These are phyloP conservation scores for Lindgomyces ingoldianus DNA, from an alignment of 495 filamentous ascomycete genomes.

Conservation along the genomic window DNA sequence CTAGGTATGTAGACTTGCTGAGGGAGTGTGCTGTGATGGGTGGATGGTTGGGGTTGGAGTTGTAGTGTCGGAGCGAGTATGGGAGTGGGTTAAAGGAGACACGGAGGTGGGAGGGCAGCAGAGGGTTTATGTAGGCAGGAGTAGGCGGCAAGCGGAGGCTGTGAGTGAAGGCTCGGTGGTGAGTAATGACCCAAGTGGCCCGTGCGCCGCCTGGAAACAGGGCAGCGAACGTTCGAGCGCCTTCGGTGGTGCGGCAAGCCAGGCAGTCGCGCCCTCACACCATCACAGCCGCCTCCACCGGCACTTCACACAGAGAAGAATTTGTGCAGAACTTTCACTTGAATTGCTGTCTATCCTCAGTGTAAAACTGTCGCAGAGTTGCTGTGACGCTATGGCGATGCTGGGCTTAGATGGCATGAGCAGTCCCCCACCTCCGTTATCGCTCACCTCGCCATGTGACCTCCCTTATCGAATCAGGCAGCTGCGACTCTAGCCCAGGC, in stretches of 20 bases:
- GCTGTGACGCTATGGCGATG: neutral
- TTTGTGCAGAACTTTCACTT: neutral
- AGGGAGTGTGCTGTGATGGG: slow-evolving; percentile 16
- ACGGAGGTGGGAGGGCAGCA: slow-evolving; percentile 6
- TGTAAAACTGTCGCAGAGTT: neutral
- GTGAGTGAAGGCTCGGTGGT: slow-evolving; percentile 16
- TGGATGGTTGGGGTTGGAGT: slow-evolving; percentile 18
- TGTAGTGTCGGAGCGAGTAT: neutral
- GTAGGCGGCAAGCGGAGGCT: slow-evolving; percentile 31
- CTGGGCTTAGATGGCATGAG: neutral
- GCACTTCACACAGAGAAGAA: neutral
- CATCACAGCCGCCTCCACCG: neutral
- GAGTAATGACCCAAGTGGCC: slow-evolving; percentile 11
- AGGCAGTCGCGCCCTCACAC: neutral
- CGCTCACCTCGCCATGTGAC: slow-evolving; percentile 9
- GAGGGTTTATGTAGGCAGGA: slow-evolving; percentile 25
- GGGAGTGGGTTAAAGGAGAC: slow-evolving; percentile 18
- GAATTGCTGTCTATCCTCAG: neutral
- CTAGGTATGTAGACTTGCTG: slow-evolving; percentile 7
- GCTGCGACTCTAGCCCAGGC: neutral
- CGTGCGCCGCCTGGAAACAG: slow-evolving; percentile 25
- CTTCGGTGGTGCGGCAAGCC: slow-evolving; percentile 11
- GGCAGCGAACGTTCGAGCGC: slow-evolving; percentile 34
- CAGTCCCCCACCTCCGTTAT: slow-evolving; percentile 6
- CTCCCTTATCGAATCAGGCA: neutral